These are phyloP conservation scores for Aspergillus egyptiacus DNA, from an alignment of 495 filamentous ascomycete species.

Conservation along the genomic window DNA sequence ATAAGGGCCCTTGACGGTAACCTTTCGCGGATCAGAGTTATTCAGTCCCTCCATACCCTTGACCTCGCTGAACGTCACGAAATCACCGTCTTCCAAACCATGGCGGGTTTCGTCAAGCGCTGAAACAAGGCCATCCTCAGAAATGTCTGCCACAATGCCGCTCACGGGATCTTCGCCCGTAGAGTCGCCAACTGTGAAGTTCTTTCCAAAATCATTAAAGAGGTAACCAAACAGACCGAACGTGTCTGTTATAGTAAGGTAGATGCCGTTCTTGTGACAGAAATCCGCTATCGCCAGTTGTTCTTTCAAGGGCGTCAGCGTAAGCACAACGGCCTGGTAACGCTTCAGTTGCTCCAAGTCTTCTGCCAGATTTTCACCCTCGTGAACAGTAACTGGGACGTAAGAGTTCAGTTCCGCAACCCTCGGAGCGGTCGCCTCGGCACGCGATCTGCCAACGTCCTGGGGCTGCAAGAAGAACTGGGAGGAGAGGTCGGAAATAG, in stretches of 20 bases:
- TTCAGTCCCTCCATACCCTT: constrained; percentile 91
- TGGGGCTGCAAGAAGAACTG: constrained; percentile 90
- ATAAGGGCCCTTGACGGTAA: constrained; percentile 92
- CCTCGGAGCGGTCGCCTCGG: constrained; percentile 75
- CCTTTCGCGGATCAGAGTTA: constrained; percentile 70
- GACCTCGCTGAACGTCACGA: constrained; percentile 88
- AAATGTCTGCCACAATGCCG: constrained; percentile 87
- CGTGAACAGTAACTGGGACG: constrained; percentile 75
- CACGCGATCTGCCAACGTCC: constrained; percentile 90
- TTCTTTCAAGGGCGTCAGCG: constrained; percentile 69
- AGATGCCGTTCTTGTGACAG: constrained; percentile 88
- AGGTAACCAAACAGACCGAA: constrained; percentile 92
- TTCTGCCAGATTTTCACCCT: constrained; percentile 55
- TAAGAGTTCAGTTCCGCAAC: constrained; percentile 96
- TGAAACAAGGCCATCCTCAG: constrained; percentile 83
- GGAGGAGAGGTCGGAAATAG: constrained; percentile 81
- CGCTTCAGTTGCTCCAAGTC: constrained; percentile 73
- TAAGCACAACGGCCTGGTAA: constrained; percentile 90
- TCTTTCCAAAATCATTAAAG: constrained; percentile 95
- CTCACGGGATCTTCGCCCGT: constrained; percentile 83
- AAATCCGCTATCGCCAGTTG: constrained; percentile 83
- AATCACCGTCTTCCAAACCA: constrained; percentile 93
- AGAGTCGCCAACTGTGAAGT: constrained; percentile 82
- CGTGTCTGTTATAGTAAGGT: constrained; percentile 77
- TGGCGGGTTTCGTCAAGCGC: constrained; percentile 94